These are phyloP conservation scores for Niveomyces coronatus DNA, from an alignment of 2,329 filamentous ascomycete species.

Conservation along the genomic window DNA sequence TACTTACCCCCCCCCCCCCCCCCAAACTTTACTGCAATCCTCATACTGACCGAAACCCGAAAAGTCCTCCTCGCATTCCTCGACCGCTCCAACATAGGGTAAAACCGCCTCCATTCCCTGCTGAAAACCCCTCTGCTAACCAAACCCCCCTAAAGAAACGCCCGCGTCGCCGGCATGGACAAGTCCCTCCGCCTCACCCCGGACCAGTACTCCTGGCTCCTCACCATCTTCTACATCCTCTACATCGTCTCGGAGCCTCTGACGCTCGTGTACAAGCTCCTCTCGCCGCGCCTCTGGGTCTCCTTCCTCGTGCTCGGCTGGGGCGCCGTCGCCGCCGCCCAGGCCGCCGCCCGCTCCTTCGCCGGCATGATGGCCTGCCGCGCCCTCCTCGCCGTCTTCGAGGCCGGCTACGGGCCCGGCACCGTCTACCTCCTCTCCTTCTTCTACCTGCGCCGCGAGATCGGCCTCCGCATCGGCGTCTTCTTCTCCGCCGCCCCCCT, in stretches of 20 bases:
- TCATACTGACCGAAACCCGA: too few relatives aligned
- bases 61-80: slow-evolving; percentile 8
- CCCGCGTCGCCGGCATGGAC: slow-evolving; percentile 16
- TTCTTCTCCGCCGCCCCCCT: slow-evolving; percentile 21
- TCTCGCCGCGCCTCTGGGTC: slow-evolving; percentile 16
- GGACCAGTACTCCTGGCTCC: slow-evolving; percentile 16
- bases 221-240: slow-evolving; percentile 18
- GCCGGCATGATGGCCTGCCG: slow-evolving; percentile 15
- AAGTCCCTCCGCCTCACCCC: slow-evolving; percentile 13
- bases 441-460: slow-evolving; percentile 23
- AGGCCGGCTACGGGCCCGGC: slow-evolving; percentile 19
- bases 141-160: slow-evolving; percentile 11
- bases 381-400: slow-evolving; percentile 20
- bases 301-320: slow-evolving; percentile 15
- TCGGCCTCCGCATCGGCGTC: slow-evolving; percentile 19
- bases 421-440: slow-evolving; percentile 22
- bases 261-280: slow-evolving; percentile 16
- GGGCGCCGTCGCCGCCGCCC: slow-evolving; percentile 14
- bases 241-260: slow-evolving; percentile 17
- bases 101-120: not conserved
- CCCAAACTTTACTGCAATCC: too few relatives aligned
- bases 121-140: not conserved
- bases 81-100: slow-evolving; percentile 10
- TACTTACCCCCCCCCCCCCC: too few relatives aligned
- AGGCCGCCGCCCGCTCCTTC: slow-evolving; percentile 14